Evolutionary conservation across 2,329 filamentous ascomycete species (phyloP).

Genomic region (Gliomastix tumulicola): DNA sequence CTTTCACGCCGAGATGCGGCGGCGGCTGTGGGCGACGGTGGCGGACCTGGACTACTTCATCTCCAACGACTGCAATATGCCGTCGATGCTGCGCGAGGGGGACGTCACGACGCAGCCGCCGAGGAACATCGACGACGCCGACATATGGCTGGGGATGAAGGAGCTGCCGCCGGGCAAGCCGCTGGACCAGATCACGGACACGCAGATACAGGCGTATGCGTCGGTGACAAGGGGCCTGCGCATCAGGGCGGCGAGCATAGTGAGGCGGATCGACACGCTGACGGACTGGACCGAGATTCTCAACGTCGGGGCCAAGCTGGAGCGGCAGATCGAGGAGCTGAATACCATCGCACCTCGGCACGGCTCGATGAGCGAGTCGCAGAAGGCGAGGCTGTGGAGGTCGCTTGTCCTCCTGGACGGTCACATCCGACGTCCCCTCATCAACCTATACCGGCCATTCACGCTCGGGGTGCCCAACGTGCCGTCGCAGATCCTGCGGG

Average conservation of each 20-base stretch:
- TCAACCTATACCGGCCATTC: conserved; percentile 48
- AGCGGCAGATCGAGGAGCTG: conserved; percentile 46
- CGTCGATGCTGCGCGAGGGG: conserved; percentile 41
- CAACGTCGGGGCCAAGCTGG: conserved; percentile 45
- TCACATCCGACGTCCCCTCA: conserved; percentile 43
- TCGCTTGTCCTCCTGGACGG: conserved; percentile 44
- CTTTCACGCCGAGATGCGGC: conserved; percentile 44
- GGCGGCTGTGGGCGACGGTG: conserved; percentile 50
- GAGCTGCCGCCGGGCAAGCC: conserved; percentile 40
- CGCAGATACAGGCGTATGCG: conserved; percentile 47
- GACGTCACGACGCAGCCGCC: conserved; percentile 48
- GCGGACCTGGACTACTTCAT: conserved; percentile 50
- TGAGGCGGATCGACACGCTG: conserved; percentile 44
- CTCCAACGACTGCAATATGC: conserved; percentile 44
- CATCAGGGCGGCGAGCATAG: conserved; percentile 40
- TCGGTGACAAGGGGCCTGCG: conserved; percentile 41
- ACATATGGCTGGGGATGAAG: conserved; percentile 38
- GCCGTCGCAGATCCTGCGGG: conserved; percentile 42
- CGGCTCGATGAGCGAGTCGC: conserved; percentile 29
- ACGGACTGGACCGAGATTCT: conserved; percentile 47
- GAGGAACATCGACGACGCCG: conserved; percentile 44
- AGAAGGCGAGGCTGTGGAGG: conserved; percentile 44
- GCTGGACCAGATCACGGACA: conserved; percentile 44
- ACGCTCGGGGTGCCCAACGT: conserved; percentile 42
- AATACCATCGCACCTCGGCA: conserved; percentile 43